These are phyloP conservation scores for Globisporangium nunn DNA, from an alignment of 352 stramenopile species.

Conservation along the genomic window DNA sequence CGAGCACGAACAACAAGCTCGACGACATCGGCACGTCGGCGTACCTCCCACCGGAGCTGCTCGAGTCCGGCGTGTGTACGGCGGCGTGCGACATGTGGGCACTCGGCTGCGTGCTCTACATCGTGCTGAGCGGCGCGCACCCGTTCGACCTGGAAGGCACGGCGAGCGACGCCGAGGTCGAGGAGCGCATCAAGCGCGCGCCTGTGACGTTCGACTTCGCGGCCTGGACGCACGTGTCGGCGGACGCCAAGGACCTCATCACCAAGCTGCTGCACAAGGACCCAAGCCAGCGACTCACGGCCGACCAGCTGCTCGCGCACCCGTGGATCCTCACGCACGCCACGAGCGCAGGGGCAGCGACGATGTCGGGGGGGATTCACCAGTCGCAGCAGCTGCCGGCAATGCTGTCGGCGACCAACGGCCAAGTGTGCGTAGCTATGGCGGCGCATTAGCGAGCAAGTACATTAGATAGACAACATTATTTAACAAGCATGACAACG, in stretches of 20 bases:
- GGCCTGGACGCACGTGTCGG: conserved; percentile 67
- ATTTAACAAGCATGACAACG: conserved; percentile 1
- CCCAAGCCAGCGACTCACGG: conserved; percentile 76
- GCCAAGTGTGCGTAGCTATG: conserved; percentile 3
- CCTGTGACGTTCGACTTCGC: conserved; percentile 45
- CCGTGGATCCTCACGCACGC: conserved; percentile 67
- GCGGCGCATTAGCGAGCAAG: background rate
- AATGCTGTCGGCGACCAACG: conserved; percentile 8
- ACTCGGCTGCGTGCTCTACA: conserved; percentile 92
- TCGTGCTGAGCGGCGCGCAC: conserved; percentile 89
- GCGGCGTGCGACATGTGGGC: conserved; percentile 75
- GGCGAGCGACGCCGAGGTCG: conserved; percentile 80
- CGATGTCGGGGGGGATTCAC: background rate
- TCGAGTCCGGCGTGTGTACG: conserved; percentile 44
- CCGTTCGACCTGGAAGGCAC: conserved; percentile 89
- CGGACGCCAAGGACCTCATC: conserved; percentile 88
- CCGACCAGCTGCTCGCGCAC: conserved; percentile 88
- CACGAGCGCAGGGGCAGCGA: background rate
- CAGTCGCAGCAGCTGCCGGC: conserved; percentile 4
- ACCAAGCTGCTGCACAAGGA: conserved; percentile 80
- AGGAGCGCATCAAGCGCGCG: conserved; percentile 58
- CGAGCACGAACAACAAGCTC: conserved; percentile 17
- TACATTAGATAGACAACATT: background rate
- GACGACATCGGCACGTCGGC: conserved; percentile 71
- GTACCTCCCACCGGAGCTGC: conserved; percentile 62